Base-by-base conservation (phyloP, 1,139 yeast genomes). In the Yamadazyma siamensis region DNA sequence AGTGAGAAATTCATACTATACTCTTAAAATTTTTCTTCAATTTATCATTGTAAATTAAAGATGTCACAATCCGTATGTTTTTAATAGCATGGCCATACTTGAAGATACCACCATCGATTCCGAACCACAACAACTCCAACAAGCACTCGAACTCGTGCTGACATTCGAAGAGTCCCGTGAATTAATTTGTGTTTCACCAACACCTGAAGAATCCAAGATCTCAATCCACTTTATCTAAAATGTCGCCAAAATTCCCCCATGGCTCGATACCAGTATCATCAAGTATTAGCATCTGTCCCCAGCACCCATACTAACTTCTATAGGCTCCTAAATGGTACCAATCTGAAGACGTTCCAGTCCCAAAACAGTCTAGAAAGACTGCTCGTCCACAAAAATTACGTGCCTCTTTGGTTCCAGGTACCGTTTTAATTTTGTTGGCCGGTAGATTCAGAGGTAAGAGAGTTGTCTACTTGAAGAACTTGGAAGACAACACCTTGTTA, bases 361-460 rank as follows among this genome's bases (percentile, higher is more conserved):
- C 87, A 58, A 85, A 79, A 75, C 77, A 78, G 67, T 65, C 85
- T 65, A 87, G 95, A 80, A 87, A 89, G 85, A 70, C 91, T 59
- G 77, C 77, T 56, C 88, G 88, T 71, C 94, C 96, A 65, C 94
- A 88, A 73, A 85, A 86, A 75, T 80, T 91, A 72, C 91, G 97
- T 73, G 80, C 95, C 61, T 85, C 97, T 50, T 79, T 91, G 64
- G 95, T 86, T 54, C 97, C 97, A 71, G 98, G 98, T 71, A 85
- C 98, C 63, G 96, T 91, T 57, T 80, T 91, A 69, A 91, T 91
- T 72, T 79, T 91, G 69, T 82, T 94, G 71, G 97, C 98, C 62
- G 98, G 99, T 70, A 89, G 96, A 76, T 91, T 88, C 95, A 86
- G 98, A 77, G 99, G 99, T 70, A 94, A 91, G 88, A 91, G 99